Conservation (phyloP, 2,329 filamentous ascomycete species). For the Beauveria sp. region DNA sequence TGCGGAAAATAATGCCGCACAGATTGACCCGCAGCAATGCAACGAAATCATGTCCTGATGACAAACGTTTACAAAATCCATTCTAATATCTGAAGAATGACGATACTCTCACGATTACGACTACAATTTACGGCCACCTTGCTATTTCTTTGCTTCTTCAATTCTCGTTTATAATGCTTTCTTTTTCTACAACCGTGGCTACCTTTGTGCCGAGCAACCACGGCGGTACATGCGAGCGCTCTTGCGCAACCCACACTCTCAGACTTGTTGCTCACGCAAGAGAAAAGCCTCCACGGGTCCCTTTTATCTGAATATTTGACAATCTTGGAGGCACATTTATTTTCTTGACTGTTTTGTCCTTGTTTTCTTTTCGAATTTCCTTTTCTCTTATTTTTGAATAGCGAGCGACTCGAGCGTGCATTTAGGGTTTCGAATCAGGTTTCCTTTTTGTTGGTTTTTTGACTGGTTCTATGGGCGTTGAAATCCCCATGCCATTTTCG, state of each 20-base stretch:
- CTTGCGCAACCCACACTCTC: conserved; percentile 23
- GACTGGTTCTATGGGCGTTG: conserved; percentile 11
- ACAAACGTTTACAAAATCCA: conserved; percentile 23
- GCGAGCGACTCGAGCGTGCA: conserved; percentile 13
- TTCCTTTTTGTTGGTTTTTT: conserved; percentile 19
- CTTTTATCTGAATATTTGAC: conserved; percentile 21
- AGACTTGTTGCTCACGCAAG: conserved; percentile 45
- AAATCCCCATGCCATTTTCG: neutral
- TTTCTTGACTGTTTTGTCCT: conserved; percentile 20
- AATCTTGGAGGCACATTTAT: conserved; percentile 22
- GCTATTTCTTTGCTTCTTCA: conserved; percentile 14
- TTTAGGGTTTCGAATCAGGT: conserved; percentile 17
- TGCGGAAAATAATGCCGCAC: conserved; percentile 57
- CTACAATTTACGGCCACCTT: conserved; percentile 13
- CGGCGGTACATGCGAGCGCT: conserved; percentile 24
- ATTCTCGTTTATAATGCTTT: conserved; percentile 14
- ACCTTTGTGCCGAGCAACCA: conserved; percentile 17
- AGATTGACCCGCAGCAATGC: conserved; percentile 34
- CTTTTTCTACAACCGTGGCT: conserved; percentile 11
- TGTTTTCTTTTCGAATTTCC: conserved; percentile 9
- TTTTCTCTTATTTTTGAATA: conserved; percentile 13
- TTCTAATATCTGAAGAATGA: conserved; percentile 9
- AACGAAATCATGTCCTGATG: conserved; percentile 34
- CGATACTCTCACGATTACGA: conserved; percentile 28
- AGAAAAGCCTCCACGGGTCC: conserved; percentile 13